Conservation (phyloP, 1,284 basidiomycete species). For the Ganoderma leucocontextum region DNA sequence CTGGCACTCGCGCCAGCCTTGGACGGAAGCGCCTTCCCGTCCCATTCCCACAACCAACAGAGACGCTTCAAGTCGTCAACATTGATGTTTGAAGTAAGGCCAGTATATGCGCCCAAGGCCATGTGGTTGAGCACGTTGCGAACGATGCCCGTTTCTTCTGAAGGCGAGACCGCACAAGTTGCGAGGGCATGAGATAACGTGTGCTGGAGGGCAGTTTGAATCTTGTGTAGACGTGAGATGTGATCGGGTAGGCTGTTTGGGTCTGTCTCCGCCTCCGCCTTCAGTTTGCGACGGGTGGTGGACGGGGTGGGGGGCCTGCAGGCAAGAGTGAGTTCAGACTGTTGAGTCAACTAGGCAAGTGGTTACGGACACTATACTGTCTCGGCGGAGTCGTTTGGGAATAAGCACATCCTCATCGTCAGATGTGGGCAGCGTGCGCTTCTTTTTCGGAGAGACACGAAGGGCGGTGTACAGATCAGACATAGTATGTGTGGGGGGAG, state of each 20-base stretch:
- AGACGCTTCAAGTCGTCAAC: constrained; percentile 73
- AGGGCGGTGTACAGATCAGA: constrained; percentile 68
- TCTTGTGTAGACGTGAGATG: constrained; percentile 64
- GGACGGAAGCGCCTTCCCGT: constrained; percentile 53
- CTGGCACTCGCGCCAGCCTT: constrained; percentile 21
- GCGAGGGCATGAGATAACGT: constrained; percentile 85
- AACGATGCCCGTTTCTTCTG: constrained; percentile 75
- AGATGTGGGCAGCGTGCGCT: constrained; percentile 55
- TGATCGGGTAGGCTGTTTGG: constrained; percentile 59
- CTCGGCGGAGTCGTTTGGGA: constrained; percentile 68
- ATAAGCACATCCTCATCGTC: constrained; percentile 64
- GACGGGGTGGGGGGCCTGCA: constrained; percentile 63
- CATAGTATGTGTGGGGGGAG: constrained; percentile 48
- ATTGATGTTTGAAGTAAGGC: constrained; percentile 68
- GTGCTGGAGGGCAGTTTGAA: constrained; percentile 76
- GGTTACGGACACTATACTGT: constrained; percentile 49
- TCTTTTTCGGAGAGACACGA: constrained; percentile 72
- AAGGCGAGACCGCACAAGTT: constrained; percentile 79
- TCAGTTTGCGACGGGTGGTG: constrained; percentile 45
- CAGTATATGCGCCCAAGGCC: constrained; percentile 73
- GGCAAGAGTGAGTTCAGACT: background rate
- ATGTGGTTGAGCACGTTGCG: constrained; percentile 82
- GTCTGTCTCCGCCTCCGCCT: constrained; percentile 33
- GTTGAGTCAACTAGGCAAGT: background rate
- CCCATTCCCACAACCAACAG: constrained; percentile 92